Base-by-base conservation (phyloP, 2,329 filamentous ascomycete species). In the Diaporthe nobilis region DNA sequence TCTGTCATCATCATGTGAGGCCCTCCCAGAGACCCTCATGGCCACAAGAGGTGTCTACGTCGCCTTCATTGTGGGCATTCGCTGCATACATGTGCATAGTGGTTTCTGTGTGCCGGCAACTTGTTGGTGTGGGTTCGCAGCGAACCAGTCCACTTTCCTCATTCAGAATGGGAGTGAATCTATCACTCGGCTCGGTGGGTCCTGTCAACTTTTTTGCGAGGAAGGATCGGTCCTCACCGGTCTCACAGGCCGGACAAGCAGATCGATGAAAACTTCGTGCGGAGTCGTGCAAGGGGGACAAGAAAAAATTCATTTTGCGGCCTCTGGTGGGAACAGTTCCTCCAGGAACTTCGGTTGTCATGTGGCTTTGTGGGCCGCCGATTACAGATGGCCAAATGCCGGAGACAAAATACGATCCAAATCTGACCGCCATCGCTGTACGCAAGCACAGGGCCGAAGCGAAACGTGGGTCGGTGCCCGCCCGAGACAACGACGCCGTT, bases 1-100 rank as follows among this genome's bases (percentile, higher is more conserved):
- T 61, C 71, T 31, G n/a, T 75, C 72, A 49, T 68, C 47, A 77
- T 81, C 79, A 81, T 81, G 79, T 81, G 79, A 79, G 75, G 68
- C 68, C 57, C 17, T 53, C 31, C 57, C 53, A 71, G 49, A 57
- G 49, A 68, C 37, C 39, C 60, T 34, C 68, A 39, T 39, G 44
- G 53, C 31, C 61, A 53, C 47, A 71, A 72, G 12, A 34, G 47
- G 42, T 31, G 65, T 60, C n/a, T 63, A 28, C 31, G 44, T 63
- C 71, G 57, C 60, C 31, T 55, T 53, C 65, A 31, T 70, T 70
- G 65, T 70, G 65, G 65, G 47, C 65, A 42, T 55, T 31, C 13
- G 49, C 31, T 55, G 65, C 65, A 70, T 39, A 55, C 49, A 53
- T 31, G n/a, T 70, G 65, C 34, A 55, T 34, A 55, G 15, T 9